These are phyloP conservation scores for Marchantia paleacea DNA, from an alignment of 225 moss, liverwort and hornwort genomes.

Conservation along the genomic window DNA sequence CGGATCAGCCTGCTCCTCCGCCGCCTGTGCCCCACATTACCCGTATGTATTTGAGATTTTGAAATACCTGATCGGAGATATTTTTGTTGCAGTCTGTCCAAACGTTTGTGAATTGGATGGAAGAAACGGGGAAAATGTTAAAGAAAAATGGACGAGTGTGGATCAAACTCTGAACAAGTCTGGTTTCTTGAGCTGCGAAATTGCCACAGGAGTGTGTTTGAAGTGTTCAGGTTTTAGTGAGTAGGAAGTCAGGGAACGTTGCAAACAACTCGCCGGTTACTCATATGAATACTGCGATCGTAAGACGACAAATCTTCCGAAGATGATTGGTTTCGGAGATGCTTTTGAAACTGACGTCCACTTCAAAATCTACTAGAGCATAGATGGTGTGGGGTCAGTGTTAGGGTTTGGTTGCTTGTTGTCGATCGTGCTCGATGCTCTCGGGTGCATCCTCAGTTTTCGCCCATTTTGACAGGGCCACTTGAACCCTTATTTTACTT, in stretches of 20 bases:
- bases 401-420: slow-evolving; percentile 15
- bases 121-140: neutral
- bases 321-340: neutral
- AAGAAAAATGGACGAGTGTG: neutral
- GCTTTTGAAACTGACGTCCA: neutral
- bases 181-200: slow-evolving; percentile 4
- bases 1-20: slow-evolving; percentile 38
- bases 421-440: neutral
- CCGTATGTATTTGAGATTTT: slow-evolving; percentile 15
- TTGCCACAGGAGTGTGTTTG: neutral
- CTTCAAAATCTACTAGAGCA: too few species aligned
- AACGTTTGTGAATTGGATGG: neutral
- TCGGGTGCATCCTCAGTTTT: neutral
- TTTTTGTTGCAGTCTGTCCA: neutral
- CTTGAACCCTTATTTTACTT: neutral
- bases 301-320: neutral
- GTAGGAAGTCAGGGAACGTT: neutral
- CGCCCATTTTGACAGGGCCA: neutral
- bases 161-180: neutral
- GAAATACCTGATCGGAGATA: slow-evolving; percentile 10
- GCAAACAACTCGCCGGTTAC: neutral
- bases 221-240: neutral
- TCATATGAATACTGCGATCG: neutral
- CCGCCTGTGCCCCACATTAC: slow-evolving; percentile 46
- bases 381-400: neutral